phyloP scores from a whole-genome alignment of 805 yeast species.

The Metahyphopichia silvanorum region DNA sequence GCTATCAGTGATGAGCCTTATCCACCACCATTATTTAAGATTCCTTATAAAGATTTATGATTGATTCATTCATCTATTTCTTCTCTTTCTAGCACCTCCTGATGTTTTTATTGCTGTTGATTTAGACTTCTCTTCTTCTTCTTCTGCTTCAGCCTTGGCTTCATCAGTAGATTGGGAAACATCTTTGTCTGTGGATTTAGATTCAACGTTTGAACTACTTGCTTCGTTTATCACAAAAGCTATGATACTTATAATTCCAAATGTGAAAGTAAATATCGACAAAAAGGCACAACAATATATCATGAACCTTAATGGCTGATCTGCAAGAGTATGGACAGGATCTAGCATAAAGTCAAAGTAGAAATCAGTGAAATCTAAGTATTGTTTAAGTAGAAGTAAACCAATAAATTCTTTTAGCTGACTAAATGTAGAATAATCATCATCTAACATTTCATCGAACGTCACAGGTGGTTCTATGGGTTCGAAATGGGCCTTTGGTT shows the following conservation, averaged over 20 bases:
- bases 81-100: no score
- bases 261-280: slow-evolving; percentile 34
- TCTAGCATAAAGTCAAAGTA: slow-evolving; percentile 37
- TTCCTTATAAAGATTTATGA: slow-evolving; percentile 12
- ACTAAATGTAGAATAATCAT: slow-evolving; percentile 10
- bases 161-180: no score
- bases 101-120: no score
- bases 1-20: slow-evolving; percentile 12
- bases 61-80: no score
- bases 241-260: slow-evolving; percentile 42
- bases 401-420: slow-evolving; percentile 14
- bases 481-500: slow-evolving; percentile 39
- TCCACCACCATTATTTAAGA: slow-evolving; percentile 13
- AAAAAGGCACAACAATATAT: slow-evolving; percentile 44
- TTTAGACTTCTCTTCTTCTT: no score
- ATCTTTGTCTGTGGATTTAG: not conserved
- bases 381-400: slow-evolving; percentile 17
- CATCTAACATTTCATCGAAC: slow-evolving; percentile 31
- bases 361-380: slow-evolving; percentile 25
- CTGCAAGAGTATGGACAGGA: slow-evolving; percentile 43
- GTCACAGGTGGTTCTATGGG: slow-evolving; percentile 44
- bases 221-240: slow-evolving; percentile 18
- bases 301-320: slow-evolving; percentile 50
- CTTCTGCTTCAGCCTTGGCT: no score
- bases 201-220: not conserved